Evolutionary conservation across 148 eudicot species (phyloP).

Genomic region (Vaccinium vitisidaea): DNA sequence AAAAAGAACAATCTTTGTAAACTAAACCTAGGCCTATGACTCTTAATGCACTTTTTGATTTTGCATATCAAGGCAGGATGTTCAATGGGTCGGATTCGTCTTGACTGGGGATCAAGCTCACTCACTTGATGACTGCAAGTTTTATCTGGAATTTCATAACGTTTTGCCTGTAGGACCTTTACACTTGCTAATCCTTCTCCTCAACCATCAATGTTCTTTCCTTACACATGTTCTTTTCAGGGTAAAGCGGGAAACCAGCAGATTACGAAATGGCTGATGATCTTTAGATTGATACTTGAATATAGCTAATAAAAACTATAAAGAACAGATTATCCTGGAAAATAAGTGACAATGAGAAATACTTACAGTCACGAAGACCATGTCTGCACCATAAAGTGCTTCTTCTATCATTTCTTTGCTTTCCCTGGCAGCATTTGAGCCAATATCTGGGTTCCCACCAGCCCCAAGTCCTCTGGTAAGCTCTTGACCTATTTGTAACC

Average conservation of each 20-base stretch:
- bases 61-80: not conserved
- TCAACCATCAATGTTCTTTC: not conserved
- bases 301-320: not conserved
- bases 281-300: not conserved
- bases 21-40: not conserved
- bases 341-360: conserved; percentile 5
- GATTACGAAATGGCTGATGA: not conserved
- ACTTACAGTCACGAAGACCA: conserved; percentile 98
- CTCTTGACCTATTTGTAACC: conserved; percentile 93
- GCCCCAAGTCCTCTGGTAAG: conserved; percentile 97
- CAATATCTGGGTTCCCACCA: conserved; percentile 95
- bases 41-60: not conserved
- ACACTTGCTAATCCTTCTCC: not conserved
- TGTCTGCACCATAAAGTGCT: conserved; percentile 88
- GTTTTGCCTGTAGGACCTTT: not conserved
- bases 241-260: not conserved
- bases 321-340: conserved; percentile 3
- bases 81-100: not conserved
- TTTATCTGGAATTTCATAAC: not conserved
- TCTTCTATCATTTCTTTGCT: conserved; percentile 80
- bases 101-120: not conserved
- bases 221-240: not conserved
- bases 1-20: not conserved
- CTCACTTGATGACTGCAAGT: not conserved
- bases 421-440: conserved; percentile 95